phyloP scores from a whole-genome alignment of 2,329 filamentous ascomycete genomes.

The Fusarium marasasianum region DNA sequence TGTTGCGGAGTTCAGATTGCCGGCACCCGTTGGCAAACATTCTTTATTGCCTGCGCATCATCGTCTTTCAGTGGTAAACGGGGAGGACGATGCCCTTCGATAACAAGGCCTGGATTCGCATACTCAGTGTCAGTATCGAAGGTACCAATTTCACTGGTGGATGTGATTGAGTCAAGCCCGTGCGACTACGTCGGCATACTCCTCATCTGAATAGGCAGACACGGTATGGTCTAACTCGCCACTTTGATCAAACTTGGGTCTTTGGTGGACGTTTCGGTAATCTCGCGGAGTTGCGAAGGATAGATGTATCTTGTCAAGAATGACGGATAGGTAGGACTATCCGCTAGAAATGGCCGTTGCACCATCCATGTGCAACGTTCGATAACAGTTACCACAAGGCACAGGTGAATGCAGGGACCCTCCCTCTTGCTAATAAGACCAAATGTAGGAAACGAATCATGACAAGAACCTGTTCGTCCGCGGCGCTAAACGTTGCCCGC shows the following conservation, averaged over 20 bases:
- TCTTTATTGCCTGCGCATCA: conserved; percentile 7
- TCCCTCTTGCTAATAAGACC: neutral
- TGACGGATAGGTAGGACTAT: neutral
- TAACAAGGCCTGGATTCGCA: conserved; percentile 13
- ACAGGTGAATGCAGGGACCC: neutral
- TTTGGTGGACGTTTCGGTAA: neutral
- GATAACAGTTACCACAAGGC: no score
- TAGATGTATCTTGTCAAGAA: neutral
- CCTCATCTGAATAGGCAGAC: neutral
- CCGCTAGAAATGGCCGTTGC: neutral
- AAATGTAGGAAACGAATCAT: neutral
- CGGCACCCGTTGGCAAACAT: conserved; percentile 2
- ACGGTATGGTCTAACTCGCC: neutral
- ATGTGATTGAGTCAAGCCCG: conserved; percentile 2
- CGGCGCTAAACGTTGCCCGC: neutral
- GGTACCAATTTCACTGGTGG: conserved; percentile 1
- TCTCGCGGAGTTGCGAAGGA: neutral
- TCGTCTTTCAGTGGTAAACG: conserved; percentile 5
- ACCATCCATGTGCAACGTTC: neutral
- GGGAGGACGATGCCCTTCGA: neutral
- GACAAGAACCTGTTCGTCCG: neutral
- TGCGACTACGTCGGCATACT: neutral
- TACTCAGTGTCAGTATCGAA: conserved; percentile 1
- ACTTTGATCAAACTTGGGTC: neutral
- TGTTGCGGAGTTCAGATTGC: conserved; percentile 10